phyloP scores from a whole-genome alignment of 179 eudicot genomes.

The Sideroxylon spinosum region DNA sequence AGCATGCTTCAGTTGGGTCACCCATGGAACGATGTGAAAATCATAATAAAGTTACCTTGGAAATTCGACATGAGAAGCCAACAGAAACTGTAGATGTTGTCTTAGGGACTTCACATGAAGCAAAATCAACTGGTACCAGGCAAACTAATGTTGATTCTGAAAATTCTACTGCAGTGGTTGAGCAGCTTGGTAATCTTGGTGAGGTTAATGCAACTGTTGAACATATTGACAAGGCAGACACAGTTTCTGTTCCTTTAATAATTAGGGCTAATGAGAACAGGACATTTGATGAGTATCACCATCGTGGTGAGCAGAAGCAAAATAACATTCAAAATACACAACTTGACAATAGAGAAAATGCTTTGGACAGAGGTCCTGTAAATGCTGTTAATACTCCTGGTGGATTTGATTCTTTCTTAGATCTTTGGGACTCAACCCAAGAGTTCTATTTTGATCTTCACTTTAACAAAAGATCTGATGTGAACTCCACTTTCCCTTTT shows the following conservation, averaged over 20 bases:
- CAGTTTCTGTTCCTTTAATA: conserved; percentile 11
- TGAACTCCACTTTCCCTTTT: conserved; percentile 45
- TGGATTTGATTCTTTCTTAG: conserved; percentile 70
- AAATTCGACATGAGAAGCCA: conserved; percentile 32
- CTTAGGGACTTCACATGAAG: conserved; percentile 23
- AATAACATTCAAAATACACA: conserved; percentile 25
- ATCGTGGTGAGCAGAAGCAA: conserved; percentile 22
- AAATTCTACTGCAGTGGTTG: conserved; percentile 19
- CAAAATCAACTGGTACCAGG: conserved; percentile 23
- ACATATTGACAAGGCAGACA: conserved; percentile 17
- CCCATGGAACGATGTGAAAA: conserved; percentile 19
- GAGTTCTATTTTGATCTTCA: conserved; percentile 83
- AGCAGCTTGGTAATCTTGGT: conserved; percentile 24
- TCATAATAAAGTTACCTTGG: conserved; percentile 21
- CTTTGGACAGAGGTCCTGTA: conserved; percentile 61
- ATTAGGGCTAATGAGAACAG: conserved; percentile 19
- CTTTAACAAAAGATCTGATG: conserved; percentile 66
- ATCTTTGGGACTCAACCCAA: conserved; percentile 60
- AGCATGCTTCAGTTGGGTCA: conserved; percentile 22
- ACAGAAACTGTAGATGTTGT: conserved; percentile 24
- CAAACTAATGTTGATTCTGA: conserved; percentile 18
- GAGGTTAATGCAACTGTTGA: conserved; percentile 10
- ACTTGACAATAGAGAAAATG: conserved; percentile 27
- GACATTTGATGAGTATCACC: conserved; percentile 17
- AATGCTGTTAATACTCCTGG: conserved; percentile 52